These are phyloP conservation scores for Kurtzmaniella quercitrusa DNA, from an alignment of 1,139 yeast genomes.

Conservation along the genomic window DNA sequence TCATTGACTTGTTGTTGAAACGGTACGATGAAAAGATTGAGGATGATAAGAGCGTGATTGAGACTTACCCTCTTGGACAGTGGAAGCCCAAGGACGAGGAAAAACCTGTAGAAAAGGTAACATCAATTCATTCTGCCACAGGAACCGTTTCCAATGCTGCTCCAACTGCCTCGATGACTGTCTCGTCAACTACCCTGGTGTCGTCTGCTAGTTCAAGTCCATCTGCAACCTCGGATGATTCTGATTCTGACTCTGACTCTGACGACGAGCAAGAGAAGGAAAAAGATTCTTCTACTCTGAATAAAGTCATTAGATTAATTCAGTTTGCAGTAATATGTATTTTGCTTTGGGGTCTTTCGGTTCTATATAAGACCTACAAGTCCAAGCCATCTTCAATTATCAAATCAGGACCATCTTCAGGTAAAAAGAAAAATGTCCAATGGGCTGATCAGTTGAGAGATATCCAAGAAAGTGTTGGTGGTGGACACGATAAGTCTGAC, in stretches of 20 bases:
- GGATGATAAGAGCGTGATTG: conserved; percentile 13
- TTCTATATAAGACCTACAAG: conserved; percentile 33
- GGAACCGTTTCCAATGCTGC: not conserved
- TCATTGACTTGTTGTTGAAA: conserved; percentile 50
- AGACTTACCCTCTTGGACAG: conserved; percentile 33
- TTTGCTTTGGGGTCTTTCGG: conserved; percentile 42
- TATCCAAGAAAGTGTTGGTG: conserved; percentile 21
- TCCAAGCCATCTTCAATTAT: conserved; percentile 44
- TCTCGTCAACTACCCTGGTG: not conserved
- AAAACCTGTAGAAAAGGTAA: conserved; percentile 4
- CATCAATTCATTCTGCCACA: not conserved
- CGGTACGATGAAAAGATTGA: conserved; percentile 23
- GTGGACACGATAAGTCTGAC: conserved; percentile 6
- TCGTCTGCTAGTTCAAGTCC: not conserved
- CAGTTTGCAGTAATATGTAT: conserved; percentile 39
- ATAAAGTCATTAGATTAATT: conserved; percentile 35
- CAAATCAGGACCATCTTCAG: conserved; percentile 26
- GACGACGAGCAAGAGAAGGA: conserved; percentile 3
- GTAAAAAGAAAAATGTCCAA: conserved; percentile 51
- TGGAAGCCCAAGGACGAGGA: conserved; percentile 10
- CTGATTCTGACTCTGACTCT: not conserved
- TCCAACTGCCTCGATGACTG: conserved; percentile 1
- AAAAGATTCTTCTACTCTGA: conserved; percentile 12
- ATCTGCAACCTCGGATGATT: not conserved
- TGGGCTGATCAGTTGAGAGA: conserved; percentile 54